Percentiles rank a stretch among this genome's conserved stretches.
Evolutionary conservation across 768 basidiomycete species (phyloP).

Genomic region (Candolleomyces eurysporus): DNA sequence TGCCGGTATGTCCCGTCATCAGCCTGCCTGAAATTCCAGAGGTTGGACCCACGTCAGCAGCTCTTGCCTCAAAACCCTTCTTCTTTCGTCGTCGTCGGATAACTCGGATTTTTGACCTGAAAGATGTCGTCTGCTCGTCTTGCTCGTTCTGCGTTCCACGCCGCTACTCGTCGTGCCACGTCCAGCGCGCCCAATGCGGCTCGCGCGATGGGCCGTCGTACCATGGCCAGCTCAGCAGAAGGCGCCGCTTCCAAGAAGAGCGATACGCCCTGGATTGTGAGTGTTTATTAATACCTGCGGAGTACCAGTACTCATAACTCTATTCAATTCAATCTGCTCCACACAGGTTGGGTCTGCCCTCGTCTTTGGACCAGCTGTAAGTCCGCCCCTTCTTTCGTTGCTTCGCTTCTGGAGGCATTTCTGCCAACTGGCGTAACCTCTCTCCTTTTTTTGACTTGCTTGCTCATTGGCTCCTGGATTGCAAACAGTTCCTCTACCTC

Average conservation of each 20-base stretch:
- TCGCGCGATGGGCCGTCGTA: slow-evolving; percentile 26
- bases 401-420: neutral
- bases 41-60: slow-evolving; percentile 16
- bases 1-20: slow-evolving; percentile 38
- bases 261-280: slow-evolving; percentile 46
- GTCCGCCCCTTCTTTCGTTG: slow-evolving; percentile 10
- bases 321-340: neutral
- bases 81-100: neutral
- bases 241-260: slow-evolving; percentile 28
- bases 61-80: slow-evolving; percentile 7
- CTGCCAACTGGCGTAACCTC: neutral
- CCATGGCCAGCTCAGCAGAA: slow-evolving; percentile 37
- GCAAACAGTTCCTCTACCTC: slow-evolving; percentile 37
- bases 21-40: neutral
- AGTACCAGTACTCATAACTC: too few species aligned
- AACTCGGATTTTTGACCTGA: too few species aligned
- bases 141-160: slow-evolving; percentile 31
- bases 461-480: slow-evolving; percentile 7
- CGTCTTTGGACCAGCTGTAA: slow-evolving; percentile 40
- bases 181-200: slow-evolving; percentile 12
- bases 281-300: slow-evolving; percentile 13
- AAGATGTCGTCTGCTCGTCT: slow-evolving; percentile 43
- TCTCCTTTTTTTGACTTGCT: neutral
- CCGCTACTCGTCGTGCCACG: slow-evolving; percentile 31
- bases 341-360: slow-evolving; percentile 38